Evolutionary conservation across 202 grass and related monocot species (phyloP), one percentile per base, ranked within the genome.

Genomic region (Miscanthus sacchariflorus): DNA sequence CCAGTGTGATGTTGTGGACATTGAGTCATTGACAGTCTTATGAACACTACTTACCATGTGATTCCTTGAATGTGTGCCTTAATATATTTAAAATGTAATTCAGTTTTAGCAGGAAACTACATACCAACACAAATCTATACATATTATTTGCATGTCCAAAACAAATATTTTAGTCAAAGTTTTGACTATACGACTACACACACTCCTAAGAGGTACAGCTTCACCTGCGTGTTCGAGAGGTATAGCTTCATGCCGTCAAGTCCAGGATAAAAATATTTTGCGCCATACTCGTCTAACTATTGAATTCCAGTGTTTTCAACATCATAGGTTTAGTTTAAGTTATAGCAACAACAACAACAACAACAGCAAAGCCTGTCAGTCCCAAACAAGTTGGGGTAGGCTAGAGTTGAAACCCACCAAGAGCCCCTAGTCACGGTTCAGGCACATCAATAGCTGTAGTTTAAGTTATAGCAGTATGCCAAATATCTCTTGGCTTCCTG

Each of bases 251-350:
- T 54, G 15, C 15, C 50, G 18, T 56, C 52, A 56, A 7, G 5
- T 84, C 13, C n/a, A 76, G 10, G 46, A 76, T 68, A 24, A 81
- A 86, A 36, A 7, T 17, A 15, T 27, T 85, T 46, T 81, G 4
- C 9, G 11, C 18, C 67, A 63, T 82, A 56, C 2, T 56, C 6
- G 19, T 45, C 52, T 28, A 83, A 2, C 2, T 9, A 5, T 36
- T 30, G 58, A 56, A 15, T 63, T 71, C 42, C 42, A 40, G 74
- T 17, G 17, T 74, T 19, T 74, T 74, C 46, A 68, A 33, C 6
- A 2, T 68, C 4, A 73, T 68, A 28, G 9, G 7, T 42, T 44
- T 70, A 36, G 5, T 23, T 82, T 0, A 36, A 36, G 35, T 36
- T 36, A 36, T 4, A 36, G 35, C 3, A 48, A 33, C 30, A 33